Percentiles rank a stretch among this genome's conserved stretches.
Evolutionary conservation across 148 eudicot species (phyloP).

Genomic region (Amaranthus palmeri): DNA sequence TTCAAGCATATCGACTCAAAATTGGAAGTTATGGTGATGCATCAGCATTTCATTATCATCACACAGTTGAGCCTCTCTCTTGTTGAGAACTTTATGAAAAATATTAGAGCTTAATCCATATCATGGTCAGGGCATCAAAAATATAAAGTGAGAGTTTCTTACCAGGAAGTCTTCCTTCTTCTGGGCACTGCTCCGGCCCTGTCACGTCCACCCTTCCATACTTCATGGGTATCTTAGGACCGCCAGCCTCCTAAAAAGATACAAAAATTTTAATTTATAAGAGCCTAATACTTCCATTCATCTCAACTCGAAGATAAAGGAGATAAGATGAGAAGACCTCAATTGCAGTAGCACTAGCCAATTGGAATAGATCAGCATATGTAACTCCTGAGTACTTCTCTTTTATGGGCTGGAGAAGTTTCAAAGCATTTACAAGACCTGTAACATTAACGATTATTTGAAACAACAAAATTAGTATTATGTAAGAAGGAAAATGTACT

Average conservation of each 20-base stretch:
- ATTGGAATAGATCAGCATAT: constrained; percentile 91
- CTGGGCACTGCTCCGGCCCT: constrained; percentile 84
- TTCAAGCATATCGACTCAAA: background rate
- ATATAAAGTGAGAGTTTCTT: background rate
- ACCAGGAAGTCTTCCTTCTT: constrained; percentile 99
- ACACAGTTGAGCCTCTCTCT: background rate
- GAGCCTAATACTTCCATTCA: background rate
- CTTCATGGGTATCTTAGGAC: constrained; percentile 91
- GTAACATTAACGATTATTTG: constrained; percentile 21
- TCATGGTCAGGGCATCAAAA: background rate
- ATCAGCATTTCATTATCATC: background rate
- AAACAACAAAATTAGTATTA: background rate
- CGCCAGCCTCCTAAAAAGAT: constrained; percentile 86
- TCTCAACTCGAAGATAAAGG: constrained; percentile 1
- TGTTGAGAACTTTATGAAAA: background rate
- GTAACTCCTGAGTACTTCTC: constrained; percentile 84
- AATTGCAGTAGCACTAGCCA: constrained; percentile 97
- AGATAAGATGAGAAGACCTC: constrained; percentile 45
- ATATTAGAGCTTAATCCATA: background rate
- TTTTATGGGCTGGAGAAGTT: constrained; percentile 88
- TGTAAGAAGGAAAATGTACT: background rate
- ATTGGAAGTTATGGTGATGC: background rate
- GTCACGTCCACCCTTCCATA: constrained; percentile 95
- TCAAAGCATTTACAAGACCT: constrained; percentile 97
- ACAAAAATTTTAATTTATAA: constrained; percentile 7